Evolutionary conservation across 1,284 basidiomycete species (phyloP).

Genomic region (Tilletiaria anomala): DNA sequence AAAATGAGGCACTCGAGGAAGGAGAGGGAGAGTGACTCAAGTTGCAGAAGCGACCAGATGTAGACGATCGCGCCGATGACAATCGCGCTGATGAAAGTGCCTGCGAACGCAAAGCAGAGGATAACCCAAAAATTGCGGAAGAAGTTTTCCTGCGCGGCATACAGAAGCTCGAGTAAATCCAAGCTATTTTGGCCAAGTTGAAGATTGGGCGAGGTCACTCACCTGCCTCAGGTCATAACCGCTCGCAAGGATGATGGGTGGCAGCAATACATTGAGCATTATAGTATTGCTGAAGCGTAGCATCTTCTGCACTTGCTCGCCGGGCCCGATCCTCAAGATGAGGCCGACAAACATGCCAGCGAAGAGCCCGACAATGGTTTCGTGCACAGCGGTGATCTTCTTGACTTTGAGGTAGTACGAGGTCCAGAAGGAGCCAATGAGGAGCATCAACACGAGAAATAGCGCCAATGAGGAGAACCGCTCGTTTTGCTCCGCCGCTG

Average conservation of each 20-base stretch:
- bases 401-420: slow-evolving; percentile 97
- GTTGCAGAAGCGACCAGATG: slow-evolving; percentile 78
- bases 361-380: slow-evolving; percentile 88
- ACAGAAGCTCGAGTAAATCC: neutral
- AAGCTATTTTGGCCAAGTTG: neutral
- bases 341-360: slow-evolving; percentile 88
- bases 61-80: slow-evolving; percentile 92
- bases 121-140: slow-evolving; percentile 58
- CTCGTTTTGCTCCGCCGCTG: slow-evolving; percentile 33
- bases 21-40: slow-evolving; percentile 27
- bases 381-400: slow-evolving; percentile 85
- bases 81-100: slow-evolving; percentile 90
- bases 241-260: slow-evolving; percentile 94
- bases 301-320: slow-evolving; percentile 91
- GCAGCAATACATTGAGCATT: slow-evolving; percentile 92
- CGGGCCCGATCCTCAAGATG: slow-evolving; percentile 74
- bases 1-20: slow-evolving; percentile 75
- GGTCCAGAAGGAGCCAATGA: slow-evolving; percentile 85
- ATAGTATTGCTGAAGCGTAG: slow-evolving; percentile 91
- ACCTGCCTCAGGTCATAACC: slow-evolving; percentile 95
- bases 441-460: slow-evolving; percentile 67
- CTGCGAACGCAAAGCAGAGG: slow-evolving; percentile 85
- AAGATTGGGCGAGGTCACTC: slow-evolving; percentile 17
- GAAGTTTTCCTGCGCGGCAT: slow-evolving; percentile 68
- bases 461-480: slow-evolving; percentile 35